phyloP scores from a whole-genome alignment of 1,284 basidiomycete species.

The Cryptococcus sp. region DNA sequence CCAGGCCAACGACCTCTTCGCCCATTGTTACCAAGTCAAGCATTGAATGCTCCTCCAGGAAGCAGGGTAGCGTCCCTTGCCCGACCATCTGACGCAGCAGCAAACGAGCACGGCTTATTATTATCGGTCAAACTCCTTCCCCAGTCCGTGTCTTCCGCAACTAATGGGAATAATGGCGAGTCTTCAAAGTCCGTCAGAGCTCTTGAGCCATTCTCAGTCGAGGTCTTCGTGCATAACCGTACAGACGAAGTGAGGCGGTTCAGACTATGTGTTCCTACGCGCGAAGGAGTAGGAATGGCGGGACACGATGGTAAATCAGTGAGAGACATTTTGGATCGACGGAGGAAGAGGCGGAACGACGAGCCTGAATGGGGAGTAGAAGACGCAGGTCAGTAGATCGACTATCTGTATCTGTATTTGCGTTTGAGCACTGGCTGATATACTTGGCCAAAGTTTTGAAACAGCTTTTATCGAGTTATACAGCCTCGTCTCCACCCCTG shows the following conservation, averaged over 20 bases:
- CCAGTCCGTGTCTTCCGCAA: constrained; percentile 5
- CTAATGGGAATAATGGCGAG: neutral
- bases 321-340: constrained; percentile 28
- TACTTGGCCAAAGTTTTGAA: constrained; percentile 28
- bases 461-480: constrained; percentile 27
- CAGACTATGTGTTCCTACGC: constrained; percentile 68
- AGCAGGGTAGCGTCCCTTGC: constrained; percentile 1
- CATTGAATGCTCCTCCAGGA: constrained; percentile 10
- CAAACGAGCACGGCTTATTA: constrained; percentile 56
- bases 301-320: constrained; percentile 22
- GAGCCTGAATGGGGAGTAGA: constrained; percentile 30
- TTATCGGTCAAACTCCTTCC: constrained; percentile 70
- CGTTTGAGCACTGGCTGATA: constrained; percentile 7
- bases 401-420: neutral
- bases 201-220: constrained; percentile 73
- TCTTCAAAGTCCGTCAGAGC: constrained; percentile 58
- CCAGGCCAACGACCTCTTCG: constrained; percentile 4
- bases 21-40: constrained; percentile 24
- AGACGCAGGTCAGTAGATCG: constrained; percentile 25
- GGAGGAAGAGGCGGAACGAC: constrained; percentile 17
- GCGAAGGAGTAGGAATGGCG: constrained; percentile 46
- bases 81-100: neutral
- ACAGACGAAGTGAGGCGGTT: constrained; percentile 74
- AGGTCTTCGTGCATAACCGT: constrained; percentile 86
- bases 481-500: constrained; percentile 57